Conservation (phyloP, 352 stramenopile genomes). For the Phytophthora colocasiae region DNA sequence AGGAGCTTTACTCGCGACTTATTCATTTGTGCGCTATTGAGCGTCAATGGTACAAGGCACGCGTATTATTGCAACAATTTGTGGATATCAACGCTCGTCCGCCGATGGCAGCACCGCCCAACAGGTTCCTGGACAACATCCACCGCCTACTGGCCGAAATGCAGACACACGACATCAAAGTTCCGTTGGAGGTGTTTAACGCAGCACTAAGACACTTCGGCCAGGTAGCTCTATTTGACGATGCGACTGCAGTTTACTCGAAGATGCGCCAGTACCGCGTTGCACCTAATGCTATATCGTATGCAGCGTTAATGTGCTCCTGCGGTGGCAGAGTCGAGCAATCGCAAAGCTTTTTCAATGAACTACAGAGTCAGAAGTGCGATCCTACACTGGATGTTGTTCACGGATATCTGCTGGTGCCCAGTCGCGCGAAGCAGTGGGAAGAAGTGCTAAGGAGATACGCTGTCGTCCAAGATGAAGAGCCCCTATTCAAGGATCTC, state of each 20-base stretch:
- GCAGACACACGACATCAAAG: constrained; percentile 41
- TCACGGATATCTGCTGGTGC: constrained; percentile 47
- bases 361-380: constrained; percentile 40
- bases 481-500: constrained; percentile 26
- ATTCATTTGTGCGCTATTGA: constrained; percentile 57
- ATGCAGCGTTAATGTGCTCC: constrained; percentile 58
- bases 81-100: constrained; percentile 45
- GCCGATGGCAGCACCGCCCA: constrained; percentile 39
- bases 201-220: constrained; percentile 71
- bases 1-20: constrained; percentile 50
- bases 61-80: constrained; percentile 59
- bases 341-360: constrained; percentile 55
- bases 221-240: constrained; percentile 39
- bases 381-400: constrained; percentile 36
- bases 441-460: constrained; percentile 51
- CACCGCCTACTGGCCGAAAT: constrained; percentile 57
- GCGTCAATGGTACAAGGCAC: constrained; percentile 64
- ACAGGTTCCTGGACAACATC: constrained; percentile 61
- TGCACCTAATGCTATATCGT: constrained; percentile 58
- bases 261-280: constrained; percentile 53
- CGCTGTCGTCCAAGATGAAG: constrained; percentile 17
- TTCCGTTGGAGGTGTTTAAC: constrained; percentile 61
- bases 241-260: constrained; percentile 49
- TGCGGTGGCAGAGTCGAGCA: constrained; percentile 51
- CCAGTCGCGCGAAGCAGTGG: constrained; percentile 53